These are phyloP conservation scores for Trichothecium roseum DNA, from an alignment of 2,329 filamentous ascomycete species.

Conservation along the genomic window DNA sequence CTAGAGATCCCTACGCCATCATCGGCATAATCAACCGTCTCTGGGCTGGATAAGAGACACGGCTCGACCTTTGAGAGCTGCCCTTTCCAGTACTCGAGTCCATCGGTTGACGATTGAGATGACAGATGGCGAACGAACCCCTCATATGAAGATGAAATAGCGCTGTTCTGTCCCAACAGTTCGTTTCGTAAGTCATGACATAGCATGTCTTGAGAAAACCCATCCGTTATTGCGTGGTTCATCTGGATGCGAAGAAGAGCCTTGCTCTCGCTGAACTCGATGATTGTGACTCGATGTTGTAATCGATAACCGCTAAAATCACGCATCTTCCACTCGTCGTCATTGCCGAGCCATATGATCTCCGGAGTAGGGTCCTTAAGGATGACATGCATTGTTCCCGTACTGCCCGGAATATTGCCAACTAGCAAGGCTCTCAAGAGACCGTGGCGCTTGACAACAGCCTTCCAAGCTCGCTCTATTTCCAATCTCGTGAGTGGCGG, in stretches of 20 bases:
- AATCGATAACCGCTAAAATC: too few species aligned
- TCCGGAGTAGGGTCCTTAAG: slow-evolving; percentile 3
- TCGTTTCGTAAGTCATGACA: background rate
- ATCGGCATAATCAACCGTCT: background rate
- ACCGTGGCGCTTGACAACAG: slow-evolving; percentile 7
- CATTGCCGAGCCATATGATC: background rate
- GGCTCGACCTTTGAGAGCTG: background rate
- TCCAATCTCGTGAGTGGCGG: slow-evolving; percentile 1
- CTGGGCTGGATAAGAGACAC: background rate
- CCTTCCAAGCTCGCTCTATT: slow-evolving; percentile 5
- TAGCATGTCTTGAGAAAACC: background rate
- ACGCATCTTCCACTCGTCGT: background rate
- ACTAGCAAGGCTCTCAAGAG: slow-evolving; percentile 8
- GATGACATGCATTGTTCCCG: slow-evolving; percentile 6
- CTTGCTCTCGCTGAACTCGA: background rate
- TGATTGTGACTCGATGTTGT: too few species aligned
- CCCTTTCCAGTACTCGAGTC: background rate
- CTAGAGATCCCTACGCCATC: background rate
- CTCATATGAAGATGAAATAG: background rate
- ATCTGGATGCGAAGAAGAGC: background rate
- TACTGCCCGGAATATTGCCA: slow-evolving; percentile 3
- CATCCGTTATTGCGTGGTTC: slow-evolving; percentile 1
- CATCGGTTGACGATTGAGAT: background rate
- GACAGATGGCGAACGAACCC: slow-evolving; percentile 1
- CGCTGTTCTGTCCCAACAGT: background rate